Evolutionary conservation across 352 stramenopile genomes (phyloP).

Genomic region (Detonula confervacea): DNA sequence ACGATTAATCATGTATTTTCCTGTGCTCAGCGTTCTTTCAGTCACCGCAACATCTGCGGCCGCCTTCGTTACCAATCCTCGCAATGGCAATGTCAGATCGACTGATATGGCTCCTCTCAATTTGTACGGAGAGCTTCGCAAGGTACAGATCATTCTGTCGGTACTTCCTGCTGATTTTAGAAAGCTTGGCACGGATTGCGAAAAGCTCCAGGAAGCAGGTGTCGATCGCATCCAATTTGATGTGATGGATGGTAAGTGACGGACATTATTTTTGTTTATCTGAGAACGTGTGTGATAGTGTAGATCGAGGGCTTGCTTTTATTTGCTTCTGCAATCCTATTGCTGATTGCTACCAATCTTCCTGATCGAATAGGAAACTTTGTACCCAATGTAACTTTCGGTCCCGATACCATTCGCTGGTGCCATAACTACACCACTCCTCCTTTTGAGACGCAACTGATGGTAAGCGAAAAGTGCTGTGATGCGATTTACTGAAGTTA

Average conservation of each 20-base stretch:
- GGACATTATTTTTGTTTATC: no score
- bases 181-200: conserved; percentile 80
- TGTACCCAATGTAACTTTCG: conserved; percentile 86
- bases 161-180: conserved; percentile 86
- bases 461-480: conserved; percentile 71
- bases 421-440: conserved; percentile 82
- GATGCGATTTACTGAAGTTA: conserved; percentile 83
- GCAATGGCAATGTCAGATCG: no score
- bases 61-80: no score
- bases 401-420: conserved; percentile 62
- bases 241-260: conserved; percentile 89
- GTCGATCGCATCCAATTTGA: conserved; percentile 87
- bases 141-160: conserved; percentile 49
- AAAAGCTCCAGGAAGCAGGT: conserved; percentile 81
- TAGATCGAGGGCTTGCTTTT: no score
- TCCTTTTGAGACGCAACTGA: conserved; percentile 87
- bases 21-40: no score
- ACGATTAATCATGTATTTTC: no score
- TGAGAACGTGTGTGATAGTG: no score
- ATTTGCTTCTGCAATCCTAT: no score
- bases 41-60: no score
- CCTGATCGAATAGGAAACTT: no score
- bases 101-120: neutral
- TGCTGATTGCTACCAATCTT: no score
- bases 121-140: neutral